phyloP scores from a whole-genome alignment of 2,329 filamentous ascomycete species.

The Dothistroma septosporum region DNA sequence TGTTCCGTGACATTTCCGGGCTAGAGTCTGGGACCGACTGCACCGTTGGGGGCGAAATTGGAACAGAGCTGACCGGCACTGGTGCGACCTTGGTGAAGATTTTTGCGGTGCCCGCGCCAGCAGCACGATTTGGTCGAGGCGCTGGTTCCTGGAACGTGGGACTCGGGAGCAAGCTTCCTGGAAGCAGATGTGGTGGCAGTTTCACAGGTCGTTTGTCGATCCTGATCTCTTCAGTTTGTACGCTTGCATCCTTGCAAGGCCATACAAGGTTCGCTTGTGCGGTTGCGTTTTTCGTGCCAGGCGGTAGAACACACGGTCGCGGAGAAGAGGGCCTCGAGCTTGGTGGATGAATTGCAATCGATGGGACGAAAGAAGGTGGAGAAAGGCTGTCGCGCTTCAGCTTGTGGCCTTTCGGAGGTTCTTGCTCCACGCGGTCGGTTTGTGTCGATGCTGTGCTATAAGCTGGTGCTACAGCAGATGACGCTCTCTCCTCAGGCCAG shows the following conservation, averaged over 20 bases:
- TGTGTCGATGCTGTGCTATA: conserved; percentile 34
- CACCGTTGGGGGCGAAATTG: conserved; percentile 23
- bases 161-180: conserved; percentile 64
- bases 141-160: conserved; percentile 36
- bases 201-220: conserved; percentile 72
- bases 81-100: conserved; percentile 11
- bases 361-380: conserved; percentile 50
- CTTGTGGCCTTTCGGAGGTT: conserved; percentile 23
- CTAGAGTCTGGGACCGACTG: conserved; percentile 28
- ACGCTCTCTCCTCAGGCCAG: conserved; percentile 24
- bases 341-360: conserved; percentile 88
- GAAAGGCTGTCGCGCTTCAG: conserved; percentile 30
- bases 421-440: conserved; percentile 27
- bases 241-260: conserved; percentile 52
- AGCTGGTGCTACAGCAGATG: conserved; percentile 17
- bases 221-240: conserved; percentile 89
- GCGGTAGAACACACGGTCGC: conserved; percentile 70
- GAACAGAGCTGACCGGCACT: conserved; percentile 16
- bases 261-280: conserved; percentile 67
- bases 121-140: conserved; percentile 12
- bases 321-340: conserved; percentile 78
- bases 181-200: conserved; percentile 72
- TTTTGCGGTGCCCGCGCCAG: conserved; percentile 7
- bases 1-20: conserved; percentile 23
- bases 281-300: conserved; percentile 73